phyloP scores from a whole-genome alignment of 352 stramenopile species.

The Phytophthora chlamydospora region DNA sequence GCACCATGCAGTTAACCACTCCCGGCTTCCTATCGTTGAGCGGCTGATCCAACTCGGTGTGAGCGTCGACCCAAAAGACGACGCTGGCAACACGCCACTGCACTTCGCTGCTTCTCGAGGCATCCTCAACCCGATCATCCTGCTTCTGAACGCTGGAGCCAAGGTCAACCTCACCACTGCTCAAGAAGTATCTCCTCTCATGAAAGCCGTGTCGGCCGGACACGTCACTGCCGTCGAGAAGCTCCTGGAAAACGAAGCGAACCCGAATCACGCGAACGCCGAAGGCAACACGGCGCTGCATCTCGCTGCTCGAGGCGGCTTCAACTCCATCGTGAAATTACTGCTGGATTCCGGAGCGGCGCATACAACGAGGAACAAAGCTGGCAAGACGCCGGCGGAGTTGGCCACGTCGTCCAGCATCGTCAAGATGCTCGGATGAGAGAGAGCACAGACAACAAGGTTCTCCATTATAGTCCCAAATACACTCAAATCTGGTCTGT shows the following conservation, averaged over 20 bases:
- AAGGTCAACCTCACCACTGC: constrained; percentile 78
- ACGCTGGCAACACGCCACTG: constrained; percentile 84
- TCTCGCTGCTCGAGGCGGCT: constrained; percentile 80
- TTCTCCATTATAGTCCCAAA: constrained; percentile 4
- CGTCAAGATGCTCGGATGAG: constrained; percentile 59
- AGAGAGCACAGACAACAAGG: not conserved
- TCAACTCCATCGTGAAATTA: constrained; percentile 69
- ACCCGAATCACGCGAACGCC: constrained; percentile 58
- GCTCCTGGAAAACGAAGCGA: constrained; percentile 85
- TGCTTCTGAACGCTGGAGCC: constrained; percentile 77
- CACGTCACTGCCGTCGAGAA: constrained; percentile 87
- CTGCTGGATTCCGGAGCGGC: constrained; percentile 65
- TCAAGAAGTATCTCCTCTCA: constrained; percentile 84
- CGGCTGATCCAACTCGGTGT: constrained; percentile 80
- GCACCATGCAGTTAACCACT: constrained; percentile 89
- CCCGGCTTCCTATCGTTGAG: constrained; percentile 58
- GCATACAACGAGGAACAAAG: constrained; percentile 68
- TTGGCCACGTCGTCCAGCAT: constrained; percentile 69
- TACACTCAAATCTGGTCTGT: not conserved
- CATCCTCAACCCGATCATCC: constrained; percentile 85
- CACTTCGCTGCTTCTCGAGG: constrained; percentile 84
- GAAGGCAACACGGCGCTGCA: constrained; percentile 89
- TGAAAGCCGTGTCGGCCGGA: constrained; percentile 85
- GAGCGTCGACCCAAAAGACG: constrained; percentile 80
- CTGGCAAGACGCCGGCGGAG: constrained; percentile 77